These are phyloP conservation scores for Macadamia tetraphylla DNA, from an alignment of 164 flowering plant genomes.

Conservation along the genomic window DNA sequence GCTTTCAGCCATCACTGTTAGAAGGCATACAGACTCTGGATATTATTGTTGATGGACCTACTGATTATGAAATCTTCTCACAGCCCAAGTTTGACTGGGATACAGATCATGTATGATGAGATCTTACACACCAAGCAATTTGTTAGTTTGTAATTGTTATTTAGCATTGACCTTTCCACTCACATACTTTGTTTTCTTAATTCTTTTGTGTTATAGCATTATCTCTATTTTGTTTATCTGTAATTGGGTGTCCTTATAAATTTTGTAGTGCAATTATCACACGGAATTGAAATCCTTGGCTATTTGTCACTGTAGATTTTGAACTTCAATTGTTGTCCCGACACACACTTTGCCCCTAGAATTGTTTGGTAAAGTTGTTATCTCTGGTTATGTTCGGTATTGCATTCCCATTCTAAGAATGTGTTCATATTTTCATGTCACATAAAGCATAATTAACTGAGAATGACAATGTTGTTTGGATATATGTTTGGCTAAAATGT, in stretches of 20 bases:
- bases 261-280: not conserved
- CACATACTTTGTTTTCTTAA: not conserved
- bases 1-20: conserved; percentile 60
- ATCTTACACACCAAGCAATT: not conserved
- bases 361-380: too few species aligned
- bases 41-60: conserved; percentile 61
- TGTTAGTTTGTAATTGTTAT: conserved; percentile 4
- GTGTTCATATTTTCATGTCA: too few species aligned
- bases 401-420: too few species aligned
- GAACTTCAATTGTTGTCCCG: too few species aligned
- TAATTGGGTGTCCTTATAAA: not conserved
- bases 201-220: not conserved
- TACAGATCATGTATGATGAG: conserved; percentile 42
- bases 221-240: not conserved
- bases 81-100: conserved; percentile 96
- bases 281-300: too few species aligned
- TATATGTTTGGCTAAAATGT: too few species aligned
- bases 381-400: too few species aligned
- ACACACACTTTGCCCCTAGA: too few species aligned
- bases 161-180: not conserved
- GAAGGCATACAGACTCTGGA: conserved; percentile 78
- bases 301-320: too few species aligned
- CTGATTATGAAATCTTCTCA: conserved; percentile 86
- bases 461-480: too few species aligned
- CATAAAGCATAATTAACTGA: too few species aligned